Base-by-base conservation (phyloP, 2,329 filamentous ascomycete genomes). In the Trichoderma hamatum region DNA sequence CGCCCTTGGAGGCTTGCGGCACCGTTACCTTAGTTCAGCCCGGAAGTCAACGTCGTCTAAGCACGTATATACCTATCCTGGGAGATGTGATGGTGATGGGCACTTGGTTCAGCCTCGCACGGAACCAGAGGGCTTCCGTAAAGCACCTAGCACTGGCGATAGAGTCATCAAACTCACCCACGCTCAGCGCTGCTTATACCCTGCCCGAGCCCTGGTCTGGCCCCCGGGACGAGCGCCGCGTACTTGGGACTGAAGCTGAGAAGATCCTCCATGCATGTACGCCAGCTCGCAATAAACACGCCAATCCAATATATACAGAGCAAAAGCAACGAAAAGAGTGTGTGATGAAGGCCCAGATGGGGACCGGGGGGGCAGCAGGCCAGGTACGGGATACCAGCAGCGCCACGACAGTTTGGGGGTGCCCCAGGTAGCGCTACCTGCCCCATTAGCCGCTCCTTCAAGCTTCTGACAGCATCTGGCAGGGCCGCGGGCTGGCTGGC, bases 381-480 rank as follows among this genome's bases (percentile, higher is more conserved):
- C 36, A 26, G 64, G 60, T 24, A 26, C 36, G 46, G 19, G 54
- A 19, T 60, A 67, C 64, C 36, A 32, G 36, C 36, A 19, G 26
- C 51, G 34, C 32, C 61, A 55, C 61, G 16, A 24, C 34, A 30
- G 6, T 5, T 55, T 55, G 61, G 49, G 61, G 61, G 61, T 32
- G 30, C 28, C 7, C n/a, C 51, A 55, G 36, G 61, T 64, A 64
- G 61, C 34, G 49, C 61, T 54, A 64, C 61, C 26, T 28, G 59
- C 26, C 26, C 43, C 24, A n/a, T 46, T 52, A 52, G 46, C 36
- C 46, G 30, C 60, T 56, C 26, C 62, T n/a, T 43, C 36, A 58
- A 56, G 62, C 62, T 66, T 66, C 62, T 66, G 55, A 60, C 64
- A 67, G 55, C 36, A 39, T 3, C 64, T 56, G 62, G 62, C 51